phyloP scores from a whole-genome alignment of 2,329 filamentous ascomycete genomes.

The Colletotrichum navitas region DNA sequence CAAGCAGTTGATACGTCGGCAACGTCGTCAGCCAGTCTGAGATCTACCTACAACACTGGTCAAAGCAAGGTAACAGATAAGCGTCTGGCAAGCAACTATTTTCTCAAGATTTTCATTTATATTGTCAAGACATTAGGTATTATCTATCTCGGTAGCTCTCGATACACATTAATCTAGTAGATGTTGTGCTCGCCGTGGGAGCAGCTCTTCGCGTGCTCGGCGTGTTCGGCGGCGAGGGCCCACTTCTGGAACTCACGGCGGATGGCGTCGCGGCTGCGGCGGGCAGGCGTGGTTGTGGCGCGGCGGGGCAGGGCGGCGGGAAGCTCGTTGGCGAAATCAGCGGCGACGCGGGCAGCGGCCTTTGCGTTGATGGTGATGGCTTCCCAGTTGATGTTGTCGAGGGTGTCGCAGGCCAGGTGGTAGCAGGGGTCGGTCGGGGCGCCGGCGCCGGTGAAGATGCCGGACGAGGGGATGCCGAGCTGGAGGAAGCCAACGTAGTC shows the following conservation, averaged over 20 bases:
- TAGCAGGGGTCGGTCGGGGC: conserved; percentile 53
- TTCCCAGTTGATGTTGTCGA: conserved; percentile 57
- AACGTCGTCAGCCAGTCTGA: no score
- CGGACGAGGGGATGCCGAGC: conserved; percentile 55
- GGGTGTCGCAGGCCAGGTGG: conserved; percentile 56
- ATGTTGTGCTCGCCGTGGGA: conserved; percentile 34
- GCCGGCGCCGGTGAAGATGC: conserved; percentile 57
- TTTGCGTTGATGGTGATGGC: conserved; percentile 55
- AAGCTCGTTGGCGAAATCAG: conserved; percentile 52
- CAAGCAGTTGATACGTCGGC: no score
- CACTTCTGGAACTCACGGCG: conserved; percentile 43
- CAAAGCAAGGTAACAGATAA: not conserved
- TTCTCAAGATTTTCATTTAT: not conserved
- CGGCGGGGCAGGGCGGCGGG: conserved; percentile 51
- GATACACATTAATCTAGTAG: not conserved
- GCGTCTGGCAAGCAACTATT: not conserved
- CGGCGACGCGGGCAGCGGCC: conserved; percentile 65
- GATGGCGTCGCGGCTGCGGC: conserved; percentile 40
- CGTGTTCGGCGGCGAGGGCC: conserved; percentile 41
- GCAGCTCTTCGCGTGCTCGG: conserved; percentile 40
- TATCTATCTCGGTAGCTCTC: not conserved
- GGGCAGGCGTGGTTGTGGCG: conserved; percentile 46
- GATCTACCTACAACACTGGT: not conserved
- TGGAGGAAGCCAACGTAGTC: conserved; percentile 58
- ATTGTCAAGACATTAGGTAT: conserved; percentile 5